A percentile compares a stretch with the other conserved stretches of the same genome.
Conservation (phyloP, 2,329 filamentous ascomycete species). For the Aspergillus sp. region DNA sequence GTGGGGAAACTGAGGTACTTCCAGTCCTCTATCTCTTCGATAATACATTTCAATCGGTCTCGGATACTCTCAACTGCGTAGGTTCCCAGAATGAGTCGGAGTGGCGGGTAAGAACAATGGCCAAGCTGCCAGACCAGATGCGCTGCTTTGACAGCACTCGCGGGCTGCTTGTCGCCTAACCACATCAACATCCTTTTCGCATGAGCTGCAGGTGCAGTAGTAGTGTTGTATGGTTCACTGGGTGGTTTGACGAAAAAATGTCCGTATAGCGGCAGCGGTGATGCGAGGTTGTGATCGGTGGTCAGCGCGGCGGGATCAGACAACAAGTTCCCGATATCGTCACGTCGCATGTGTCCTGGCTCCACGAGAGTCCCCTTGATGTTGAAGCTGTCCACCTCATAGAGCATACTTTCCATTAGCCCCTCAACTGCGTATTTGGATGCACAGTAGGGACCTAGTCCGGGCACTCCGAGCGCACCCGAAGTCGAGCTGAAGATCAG, state of each 20-base stretch:
- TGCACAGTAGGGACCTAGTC: conserved; percentile 88
- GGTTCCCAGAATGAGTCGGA: conserved; percentile 80
- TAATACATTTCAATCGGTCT: conserved; percentile 82
- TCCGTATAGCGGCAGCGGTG: conserved; percentile 72
- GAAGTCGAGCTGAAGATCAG: conserved; percentile 92
- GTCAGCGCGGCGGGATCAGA: conserved; percentile 20
- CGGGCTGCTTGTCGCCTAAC: conserved; percentile 88
- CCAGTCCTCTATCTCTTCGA: conserved; percentile 93
- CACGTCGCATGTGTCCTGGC: conserved; percentile 79
- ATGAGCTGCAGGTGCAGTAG: conserved; percentile 79
- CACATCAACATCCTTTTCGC: conserved; percentile 89
- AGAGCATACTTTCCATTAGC: conserved; percentile 91
- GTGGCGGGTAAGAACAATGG: conserved; percentile 88
- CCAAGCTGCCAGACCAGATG: conserved; percentile 92
- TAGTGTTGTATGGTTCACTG: conserved; percentile 72
- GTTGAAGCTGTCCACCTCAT: conserved; percentile 87
- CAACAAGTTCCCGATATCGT: conserved; percentile 54
- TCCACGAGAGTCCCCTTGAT: conserved; percentile 93
- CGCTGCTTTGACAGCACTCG: conserved; percentile 85
- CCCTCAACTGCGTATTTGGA: conserved; percentile 97
- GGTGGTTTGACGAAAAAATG: conserved; percentile 88
- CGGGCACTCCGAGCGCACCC: conserved; percentile 88
- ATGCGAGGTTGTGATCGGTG: conserved; percentile 27
- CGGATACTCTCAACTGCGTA: conserved; percentile 96
- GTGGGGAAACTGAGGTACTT: conserved; percentile 71